These are phyloP conservation scores for Daldinia eschscholtzii DNA, from an alignment of 2,329 filamentous ascomycete species.

Conservation along the genomic window DNA sequence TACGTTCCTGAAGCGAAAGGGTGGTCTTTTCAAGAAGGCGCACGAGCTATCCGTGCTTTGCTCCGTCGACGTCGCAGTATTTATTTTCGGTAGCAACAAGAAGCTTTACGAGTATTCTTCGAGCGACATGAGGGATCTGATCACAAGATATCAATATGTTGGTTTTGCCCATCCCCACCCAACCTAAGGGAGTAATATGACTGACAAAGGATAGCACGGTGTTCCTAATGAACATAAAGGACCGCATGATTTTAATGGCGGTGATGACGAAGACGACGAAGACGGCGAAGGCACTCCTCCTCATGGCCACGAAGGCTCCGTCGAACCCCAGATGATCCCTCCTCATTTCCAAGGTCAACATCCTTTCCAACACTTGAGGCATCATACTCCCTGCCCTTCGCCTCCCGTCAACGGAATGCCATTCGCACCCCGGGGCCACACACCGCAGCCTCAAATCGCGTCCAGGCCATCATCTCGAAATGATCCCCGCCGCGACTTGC, in stretches of 20 bases:
- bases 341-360: conserved; percentile 77
- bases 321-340: conserved; percentile 73
- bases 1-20: conserved; percentile 98
- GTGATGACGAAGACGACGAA: conserved; percentile 87
- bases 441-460: conserved; percentile 81
- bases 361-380: conserved; percentile 84
- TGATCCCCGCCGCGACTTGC: conserved; percentile 80
- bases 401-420: conserved; percentile 86
- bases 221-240: conserved; percentile 96
- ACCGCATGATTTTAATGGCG: conserved; percentile 89
- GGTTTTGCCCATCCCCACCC: conserved; percentile 56
- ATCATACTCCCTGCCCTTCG: conserved; percentile 86
- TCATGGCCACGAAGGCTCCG: conserved; percentile 68
- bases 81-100: conserved; percentile 99
- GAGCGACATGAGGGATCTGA: conserved; percentile 89
- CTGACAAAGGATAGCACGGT: conserved; percentile 75
- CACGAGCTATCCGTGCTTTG: conserved; percentile 98
- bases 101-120: conserved; percentile 99
- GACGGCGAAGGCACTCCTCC: conserved; percentile 80
- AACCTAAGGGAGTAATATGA: conserved; percentile 21
- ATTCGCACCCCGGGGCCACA: conserved; percentile 80
- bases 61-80: conserved; percentile 97
- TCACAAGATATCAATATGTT: conserved; percentile 91
- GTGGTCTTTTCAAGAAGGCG: conserved; percentile 98
- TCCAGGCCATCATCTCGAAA: conserved; percentile 86